phyloP scores from a whole-genome alignment of 768 basidiomycete species.

The Lactarius psammicola region DNA sequence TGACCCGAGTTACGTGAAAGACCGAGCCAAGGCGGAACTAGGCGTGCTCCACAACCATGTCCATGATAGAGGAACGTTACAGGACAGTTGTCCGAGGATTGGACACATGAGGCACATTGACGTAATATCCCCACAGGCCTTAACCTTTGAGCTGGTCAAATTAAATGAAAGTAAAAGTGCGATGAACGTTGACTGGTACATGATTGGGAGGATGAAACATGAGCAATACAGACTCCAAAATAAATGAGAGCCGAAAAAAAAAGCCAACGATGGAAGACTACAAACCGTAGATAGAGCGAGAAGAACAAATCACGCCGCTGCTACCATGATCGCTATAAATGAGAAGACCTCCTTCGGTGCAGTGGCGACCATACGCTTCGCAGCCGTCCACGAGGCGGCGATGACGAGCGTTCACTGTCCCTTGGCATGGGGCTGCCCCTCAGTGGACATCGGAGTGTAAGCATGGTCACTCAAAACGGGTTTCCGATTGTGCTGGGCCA shows the following conservation, averaged over 20 bases:
- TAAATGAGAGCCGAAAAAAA: not conserved
- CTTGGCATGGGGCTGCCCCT: not conserved
- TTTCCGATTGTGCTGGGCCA: constrained; percentile 14
- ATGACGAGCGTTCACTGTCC: not conserved
- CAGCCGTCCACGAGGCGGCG: not conserved
- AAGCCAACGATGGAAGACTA: not conserved
- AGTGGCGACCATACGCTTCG: not conserved
- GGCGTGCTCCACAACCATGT: not conserved
- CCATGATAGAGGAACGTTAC: not conserved
- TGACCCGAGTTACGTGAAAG: too few relatives aligned
- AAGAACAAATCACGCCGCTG: not conserved
- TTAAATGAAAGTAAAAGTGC: not conserved
- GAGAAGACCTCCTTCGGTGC: not conserved
- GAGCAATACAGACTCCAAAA: not conserved
- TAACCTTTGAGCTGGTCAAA: not conserved
- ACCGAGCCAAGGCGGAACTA: too few relatives aligned
- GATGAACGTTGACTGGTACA: not conserved
- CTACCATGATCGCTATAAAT: not conserved
- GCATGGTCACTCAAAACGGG: not conserved
- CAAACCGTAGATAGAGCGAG: not conserved
- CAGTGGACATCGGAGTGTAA: not conserved
- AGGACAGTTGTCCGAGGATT: not conserved
- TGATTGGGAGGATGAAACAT: not conserved
- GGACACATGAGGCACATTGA: not conserved
- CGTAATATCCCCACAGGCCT: not conserved